These are phyloP conservation scores for Russula lepida DNA, from an alignment of 768 basidiomycete species.

Conservation along the genomic window DNA sequence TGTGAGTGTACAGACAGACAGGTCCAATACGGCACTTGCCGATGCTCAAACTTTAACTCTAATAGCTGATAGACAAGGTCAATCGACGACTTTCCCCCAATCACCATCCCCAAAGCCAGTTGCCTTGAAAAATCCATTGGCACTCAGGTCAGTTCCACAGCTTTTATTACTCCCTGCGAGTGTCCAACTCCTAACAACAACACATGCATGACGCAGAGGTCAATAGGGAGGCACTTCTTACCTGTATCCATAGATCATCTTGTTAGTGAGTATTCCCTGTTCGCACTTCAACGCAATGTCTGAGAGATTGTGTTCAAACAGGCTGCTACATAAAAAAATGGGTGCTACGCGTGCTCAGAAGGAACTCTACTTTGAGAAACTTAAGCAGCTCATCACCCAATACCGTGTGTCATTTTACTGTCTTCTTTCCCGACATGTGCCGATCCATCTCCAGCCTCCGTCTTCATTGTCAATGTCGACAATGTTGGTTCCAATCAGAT, in stretches of 20 bases:
- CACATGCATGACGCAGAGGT: conserved; percentile 48
- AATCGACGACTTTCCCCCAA: conserved; percentile 3
- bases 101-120: conserved; percentile 26
- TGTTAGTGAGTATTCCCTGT: conserved; percentile 3
- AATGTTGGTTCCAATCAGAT: conserved; percentile 99
- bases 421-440: not conserved
- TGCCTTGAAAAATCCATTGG: conserved; percentile 97
- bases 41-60: conserved; percentile 18
- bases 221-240: conserved; percentile 78
- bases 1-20: not conserved
- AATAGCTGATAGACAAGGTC: not conserved
- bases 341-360: conserved; percentile 88
- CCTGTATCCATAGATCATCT: conserved; percentile 14
- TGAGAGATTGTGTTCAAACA: conserved; percentile 6
- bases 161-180: not conserved
- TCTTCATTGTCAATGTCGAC: conserved; percentile 99
- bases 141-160: conserved; percentile 51
- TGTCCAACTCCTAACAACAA: not conserved
- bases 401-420: conserved; percentile 55
- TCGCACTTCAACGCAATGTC: not conserved
- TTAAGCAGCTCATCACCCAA: conserved; percentile 85
- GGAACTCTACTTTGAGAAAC: conserved; percentile 84
- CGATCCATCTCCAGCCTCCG: conserved; percentile 57
- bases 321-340: conserved; percentile 44
- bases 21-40: not conserved